phyloP scores from a whole-genome alignment of 1,284 basidiomycete species.

The Irpex rosettiformis region DNA sequence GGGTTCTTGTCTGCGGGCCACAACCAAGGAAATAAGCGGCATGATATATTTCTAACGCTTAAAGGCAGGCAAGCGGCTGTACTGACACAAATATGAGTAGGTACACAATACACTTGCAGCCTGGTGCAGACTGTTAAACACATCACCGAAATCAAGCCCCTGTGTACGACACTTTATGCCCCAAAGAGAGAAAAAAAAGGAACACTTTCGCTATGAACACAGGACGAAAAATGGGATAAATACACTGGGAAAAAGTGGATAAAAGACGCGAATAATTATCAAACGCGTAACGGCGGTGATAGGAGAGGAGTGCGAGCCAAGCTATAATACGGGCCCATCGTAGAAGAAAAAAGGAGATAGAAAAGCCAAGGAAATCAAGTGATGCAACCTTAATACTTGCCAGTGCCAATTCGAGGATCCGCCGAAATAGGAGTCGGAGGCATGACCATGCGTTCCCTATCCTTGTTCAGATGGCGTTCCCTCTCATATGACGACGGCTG shows the following conservation, averaged over 20 bases:
- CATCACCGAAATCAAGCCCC: background rate
- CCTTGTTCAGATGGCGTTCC: conserved; percentile 35
- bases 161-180: background rate
- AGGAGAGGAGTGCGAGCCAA: background rate
- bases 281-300: background rate
- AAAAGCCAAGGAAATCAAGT: background rate
- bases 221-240: background rate
- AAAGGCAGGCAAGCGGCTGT: background rate
- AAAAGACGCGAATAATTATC: conserved; percentile 1
- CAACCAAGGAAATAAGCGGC: too few relatives aligned
- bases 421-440: conserved; percentile 19
- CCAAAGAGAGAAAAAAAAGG: background rate
- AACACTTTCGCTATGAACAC: background rate
- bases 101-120: background rate
- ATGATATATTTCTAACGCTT: background rate
- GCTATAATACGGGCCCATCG: background rate
- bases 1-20: too few relatives aligned
- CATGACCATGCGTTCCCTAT: conserved; percentile 25
- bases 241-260: conserved; percentile 1
- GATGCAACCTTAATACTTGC: conserved; percentile 10
- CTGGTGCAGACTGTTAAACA: background rate
- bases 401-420: conserved; percentile 4
- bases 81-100: background rate
- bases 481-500: conserved; percentile 50
- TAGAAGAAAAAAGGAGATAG: background rate